phyloP scores from a whole-genome alignment of 2,329 filamentous ascomycete species.

The Zopfia rhizophila region DNA sequence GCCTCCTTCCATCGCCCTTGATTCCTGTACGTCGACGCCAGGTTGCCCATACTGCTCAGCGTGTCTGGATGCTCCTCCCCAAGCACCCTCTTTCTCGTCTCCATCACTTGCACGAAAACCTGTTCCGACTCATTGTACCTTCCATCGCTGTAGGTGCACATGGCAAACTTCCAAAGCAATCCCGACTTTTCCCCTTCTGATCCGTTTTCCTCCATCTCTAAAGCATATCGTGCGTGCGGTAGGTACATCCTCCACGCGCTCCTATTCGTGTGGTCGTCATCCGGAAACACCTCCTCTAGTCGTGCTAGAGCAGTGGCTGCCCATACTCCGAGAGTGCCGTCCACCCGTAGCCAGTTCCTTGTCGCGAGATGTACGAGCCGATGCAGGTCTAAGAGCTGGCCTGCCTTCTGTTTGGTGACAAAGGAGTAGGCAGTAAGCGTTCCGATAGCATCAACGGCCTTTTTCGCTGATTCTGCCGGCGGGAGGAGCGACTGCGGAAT shows the following conservation, averaged over 20 bases:
- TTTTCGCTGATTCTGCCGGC: background rate
- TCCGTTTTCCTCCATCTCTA: slow-evolving; percentile 24
- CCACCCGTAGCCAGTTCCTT: background rate
- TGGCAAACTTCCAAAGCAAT: slow-evolving; percentile 8
- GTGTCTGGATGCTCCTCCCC: no score
- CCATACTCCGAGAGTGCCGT: background rate
- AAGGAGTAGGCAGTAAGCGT: background rate
- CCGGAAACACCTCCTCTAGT: slow-evolving; percentile 4
- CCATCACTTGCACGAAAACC: background rate
- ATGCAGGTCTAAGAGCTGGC: background rate
- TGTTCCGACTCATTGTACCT: background rate
- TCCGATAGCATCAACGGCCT: background rate
- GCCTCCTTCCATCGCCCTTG: no score
- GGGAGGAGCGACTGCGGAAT: background rate
- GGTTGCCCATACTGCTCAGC: no score
- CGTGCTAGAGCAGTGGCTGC: background rate
- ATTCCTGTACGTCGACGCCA: no score
- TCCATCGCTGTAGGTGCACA: slow-evolving; percentile 1
- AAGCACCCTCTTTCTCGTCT: no score
- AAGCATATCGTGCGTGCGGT: slow-evolving; percentile 50
- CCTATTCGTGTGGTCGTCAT: slow-evolving; percentile 1
- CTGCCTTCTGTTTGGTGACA: slow-evolving; percentile 6
- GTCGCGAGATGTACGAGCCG: slow-evolving; percentile 1
- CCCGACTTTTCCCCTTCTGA: no score
- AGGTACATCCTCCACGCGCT: slow-evolving; percentile 7